These are phyloP conservation scores for Backusella morwellensis DNA, from an alignment of 192 early-diverging fungal genomes.

Conservation along the genomic window DNA sequence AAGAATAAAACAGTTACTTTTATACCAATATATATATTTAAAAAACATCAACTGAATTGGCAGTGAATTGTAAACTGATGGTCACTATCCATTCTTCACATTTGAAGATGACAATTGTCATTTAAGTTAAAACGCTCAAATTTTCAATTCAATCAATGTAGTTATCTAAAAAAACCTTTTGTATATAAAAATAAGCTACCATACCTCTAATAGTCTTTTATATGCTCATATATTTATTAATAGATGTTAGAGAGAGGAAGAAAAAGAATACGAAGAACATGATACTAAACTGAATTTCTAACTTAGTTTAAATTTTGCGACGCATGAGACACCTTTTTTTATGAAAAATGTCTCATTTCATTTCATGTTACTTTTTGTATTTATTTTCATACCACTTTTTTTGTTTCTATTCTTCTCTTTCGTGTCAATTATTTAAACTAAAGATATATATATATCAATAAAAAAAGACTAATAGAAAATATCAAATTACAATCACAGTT, in stretches of 20 bases:
- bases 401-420: background rate
- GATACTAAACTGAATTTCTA: background rate
- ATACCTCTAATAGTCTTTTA: conserved; percentile 14
- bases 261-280: background rate
- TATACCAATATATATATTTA: too few species aligned
- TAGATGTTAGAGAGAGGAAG: background rate
- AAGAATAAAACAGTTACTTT: too few species aligned
- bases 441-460: background rate
- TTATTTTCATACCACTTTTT: background rate
- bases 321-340: background rate
- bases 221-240: background rate
- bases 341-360: background rate
- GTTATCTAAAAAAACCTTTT: conserved; percentile 22
- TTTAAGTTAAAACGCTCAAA: background rate
- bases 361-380: background rate
- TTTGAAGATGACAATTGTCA: background rate
- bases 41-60: conserved; percentile 27
- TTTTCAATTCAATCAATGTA: conserved; percentile 24
- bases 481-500: background rate
- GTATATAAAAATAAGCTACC: conserved; percentile 24
- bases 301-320: background rate
- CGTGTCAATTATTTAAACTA: background rate
- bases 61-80: background rate
- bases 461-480: background rate
- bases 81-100: conserved; percentile 15